These are phyloP conservation scores for Sutorius eximius DNA, from an alignment of 1,284 basidiomycete species.

Conservation along the genomic window DNA sequence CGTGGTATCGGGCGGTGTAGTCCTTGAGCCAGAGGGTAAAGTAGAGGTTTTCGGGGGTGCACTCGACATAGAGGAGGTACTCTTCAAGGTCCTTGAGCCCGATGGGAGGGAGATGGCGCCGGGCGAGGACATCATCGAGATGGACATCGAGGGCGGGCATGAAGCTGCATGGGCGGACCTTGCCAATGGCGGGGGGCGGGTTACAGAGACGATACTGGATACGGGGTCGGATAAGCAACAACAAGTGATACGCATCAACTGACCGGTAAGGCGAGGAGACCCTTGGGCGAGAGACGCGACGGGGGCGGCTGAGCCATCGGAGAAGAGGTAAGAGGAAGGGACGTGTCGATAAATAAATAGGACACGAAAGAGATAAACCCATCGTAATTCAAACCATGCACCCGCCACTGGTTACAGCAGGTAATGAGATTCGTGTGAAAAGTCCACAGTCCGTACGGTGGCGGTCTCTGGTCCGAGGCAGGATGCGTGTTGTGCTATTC, in stretches of 20 bases:
- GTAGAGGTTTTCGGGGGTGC: conserved; percentile 69
- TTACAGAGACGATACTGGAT: conserved; percentile 60
- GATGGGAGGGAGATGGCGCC: conserved; percentile 70
- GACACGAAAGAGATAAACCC: too few species aligned
- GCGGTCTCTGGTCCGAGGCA: too few species aligned
- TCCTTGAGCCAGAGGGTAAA: conserved; percentile 74
- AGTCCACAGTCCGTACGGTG: too few species aligned
- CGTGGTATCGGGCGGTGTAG: conserved; percentile 57
- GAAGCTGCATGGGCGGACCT: conserved; percentile 60
- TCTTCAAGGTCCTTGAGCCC: conserved; percentile 81
- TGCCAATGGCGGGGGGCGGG: conserved; percentile 64
- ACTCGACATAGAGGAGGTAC: conserved; percentile 74
- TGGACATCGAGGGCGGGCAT: conserved; percentile 60
- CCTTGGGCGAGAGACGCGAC: conserved; percentile 43
- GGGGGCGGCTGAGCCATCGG: conserved; percentile 43
- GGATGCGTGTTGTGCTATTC: too few species aligned
- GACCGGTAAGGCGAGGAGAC: conserved; percentile 51
- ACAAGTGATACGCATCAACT: background rate
- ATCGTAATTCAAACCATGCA: too few species aligned
- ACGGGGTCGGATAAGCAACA: background rate
- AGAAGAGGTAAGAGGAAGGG: background rate
- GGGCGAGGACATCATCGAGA: conserved; percentile 67
- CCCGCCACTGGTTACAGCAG: too few species aligned
- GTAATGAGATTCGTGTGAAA: too few species aligned
- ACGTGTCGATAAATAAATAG: background rate